Evolutionary conservation across 441 rosid genomes (phyloP), one percentile per base, ranked within the genome.

Genomic region (Pelargonium citronellum): DNA sequence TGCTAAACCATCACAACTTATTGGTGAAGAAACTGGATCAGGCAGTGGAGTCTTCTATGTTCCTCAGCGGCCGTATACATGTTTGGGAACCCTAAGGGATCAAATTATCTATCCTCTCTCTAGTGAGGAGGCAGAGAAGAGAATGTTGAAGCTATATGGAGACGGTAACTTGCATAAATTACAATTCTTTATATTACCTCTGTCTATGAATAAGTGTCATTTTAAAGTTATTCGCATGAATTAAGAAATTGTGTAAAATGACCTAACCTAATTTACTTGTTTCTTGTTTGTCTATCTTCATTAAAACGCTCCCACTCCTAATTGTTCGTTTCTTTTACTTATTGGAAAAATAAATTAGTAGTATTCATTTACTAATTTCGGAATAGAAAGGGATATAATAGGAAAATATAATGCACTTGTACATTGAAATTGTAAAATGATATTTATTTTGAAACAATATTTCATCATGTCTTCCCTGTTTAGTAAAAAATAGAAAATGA

Each of bases 91-190:
- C 74, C 82, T 95, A 80, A 87, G 99, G 83, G 99, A 95, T 87
- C 99, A 95, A 79, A 91, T 92, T 74, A 92, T 92, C 81, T 95
- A 95, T 82, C 99, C 99, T 73, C 87, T 95, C 67, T 95, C 99
- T 47, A 81, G 67, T 22, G 91, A 89, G 80, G 97, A 92, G 83
- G 99, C 98, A 55, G 85, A 83, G 76, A 43, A 67, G 62, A 79
- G 85, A 75, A 83, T 84, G 67, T 67, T 82, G 68, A 85, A 86
- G 79, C 69, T 86, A 74, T 63, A 69, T 71, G 85, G 83, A 70
- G 71, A 73, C 80, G 97, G 98, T 91, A 82, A 55, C 73, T 46
- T 73, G 44, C 69, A 61, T 66, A 67, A 19, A 44, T 39, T 64
- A 30, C 63, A 61, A 5, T 51, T 66, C 11, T n/a, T 16, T 19